These are phyloP conservation scores for Pseudopithomyces maydicus DNA, from an alignment of 2,329 filamentous ascomycete genomes.

Conservation along the genomic window DNA sequence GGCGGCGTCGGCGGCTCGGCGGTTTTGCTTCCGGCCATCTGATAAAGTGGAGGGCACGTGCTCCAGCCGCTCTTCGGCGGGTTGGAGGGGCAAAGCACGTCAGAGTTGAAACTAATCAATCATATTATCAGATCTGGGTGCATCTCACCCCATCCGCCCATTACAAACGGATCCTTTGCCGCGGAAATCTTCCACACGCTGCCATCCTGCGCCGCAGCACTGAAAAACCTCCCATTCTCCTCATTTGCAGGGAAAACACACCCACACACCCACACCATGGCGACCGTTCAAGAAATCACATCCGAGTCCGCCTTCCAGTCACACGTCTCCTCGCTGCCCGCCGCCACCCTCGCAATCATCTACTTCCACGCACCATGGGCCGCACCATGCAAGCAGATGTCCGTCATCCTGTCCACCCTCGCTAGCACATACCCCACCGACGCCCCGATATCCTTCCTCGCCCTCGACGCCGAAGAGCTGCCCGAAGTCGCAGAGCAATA, in stretches of 20 bases:
- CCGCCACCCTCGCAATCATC: conserved; percentile 76
- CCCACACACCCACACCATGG: conserved; percentile 30
- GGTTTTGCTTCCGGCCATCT: conserved; percentile 18
- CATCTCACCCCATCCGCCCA: conserved; percentile 3
- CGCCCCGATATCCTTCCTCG: conserved; percentile 79
- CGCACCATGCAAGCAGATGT: conserved; percentile 94
- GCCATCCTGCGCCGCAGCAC: background rate
- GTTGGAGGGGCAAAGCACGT: conserved; percentile 27
- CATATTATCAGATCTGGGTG: conserved; percentile 27
- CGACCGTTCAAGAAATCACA: conserved; percentile 74
- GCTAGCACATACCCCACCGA: conserved; percentile 81
- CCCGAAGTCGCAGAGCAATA: conserved; percentile 90
- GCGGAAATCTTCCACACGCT: background rate
- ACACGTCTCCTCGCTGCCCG: conserved; percentile 69
- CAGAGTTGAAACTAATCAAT: conserved; percentile 20
- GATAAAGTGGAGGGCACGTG: conserved; percentile 12
- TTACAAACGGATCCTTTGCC: conserved; percentile 1
- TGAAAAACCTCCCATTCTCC: background rate
- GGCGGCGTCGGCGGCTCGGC: conserved; percentile 10
- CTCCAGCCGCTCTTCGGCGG: conserved; percentile 5
- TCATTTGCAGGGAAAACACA: background rate
- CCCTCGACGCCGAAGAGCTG: conserved; percentile 92
- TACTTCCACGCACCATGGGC: conserved; percentile 98
- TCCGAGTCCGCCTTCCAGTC: conserved; percentile 74
- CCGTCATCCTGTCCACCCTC: conserved; percentile 80